These are phyloP conservation scores for Metarhizium anisopliae DNA, from an alignment of 2,329 filamentous ascomycete species.

Conservation along the genomic window DNA sequence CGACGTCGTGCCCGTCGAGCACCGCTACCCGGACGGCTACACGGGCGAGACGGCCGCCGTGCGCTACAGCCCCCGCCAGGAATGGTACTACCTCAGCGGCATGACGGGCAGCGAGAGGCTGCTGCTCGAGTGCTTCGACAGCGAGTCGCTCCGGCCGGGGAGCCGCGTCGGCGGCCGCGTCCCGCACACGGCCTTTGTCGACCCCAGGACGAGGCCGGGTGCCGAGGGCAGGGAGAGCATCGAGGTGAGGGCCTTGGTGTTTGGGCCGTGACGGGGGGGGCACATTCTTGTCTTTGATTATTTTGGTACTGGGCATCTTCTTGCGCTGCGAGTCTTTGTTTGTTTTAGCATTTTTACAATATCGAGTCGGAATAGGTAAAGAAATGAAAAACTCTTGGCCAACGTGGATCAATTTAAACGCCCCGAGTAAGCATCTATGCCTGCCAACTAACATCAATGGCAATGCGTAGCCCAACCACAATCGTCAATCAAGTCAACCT, in stretches of 20 bases:
- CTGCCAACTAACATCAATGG: neutral
- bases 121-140: conserved; percentile 73
- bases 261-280: conserved; percentile 42
- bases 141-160: conserved; percentile 41
- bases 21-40: conserved; percentile 56
- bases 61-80: conserved; percentile 48
- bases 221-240: conserved; percentile 77
- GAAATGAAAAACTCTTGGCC: neutral
- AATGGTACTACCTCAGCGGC: conserved; percentile 74
- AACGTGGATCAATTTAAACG: neutral
- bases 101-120: conserved; percentile 67
- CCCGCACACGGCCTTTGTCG: conserved; percentile 72
- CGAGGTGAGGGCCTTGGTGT: conserved; percentile 78
- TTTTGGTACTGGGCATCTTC: too few relatives aligned
- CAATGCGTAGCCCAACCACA: neutral
- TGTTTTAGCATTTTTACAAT: too few relatives aligned
- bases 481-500: neutral
- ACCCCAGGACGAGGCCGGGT: conserved; percentile 61
- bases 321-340: too few relatives aligned
- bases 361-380: neutral
- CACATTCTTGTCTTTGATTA: neutral
- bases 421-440: neutral
- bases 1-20: conserved; percentile 64
- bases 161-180: conserved; percentile 45
- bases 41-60: conserved; percentile 69